Conservation (phyloP, 2,329 filamentous ascomycete species). For the Raffaelea deltoideospora region DNA sequence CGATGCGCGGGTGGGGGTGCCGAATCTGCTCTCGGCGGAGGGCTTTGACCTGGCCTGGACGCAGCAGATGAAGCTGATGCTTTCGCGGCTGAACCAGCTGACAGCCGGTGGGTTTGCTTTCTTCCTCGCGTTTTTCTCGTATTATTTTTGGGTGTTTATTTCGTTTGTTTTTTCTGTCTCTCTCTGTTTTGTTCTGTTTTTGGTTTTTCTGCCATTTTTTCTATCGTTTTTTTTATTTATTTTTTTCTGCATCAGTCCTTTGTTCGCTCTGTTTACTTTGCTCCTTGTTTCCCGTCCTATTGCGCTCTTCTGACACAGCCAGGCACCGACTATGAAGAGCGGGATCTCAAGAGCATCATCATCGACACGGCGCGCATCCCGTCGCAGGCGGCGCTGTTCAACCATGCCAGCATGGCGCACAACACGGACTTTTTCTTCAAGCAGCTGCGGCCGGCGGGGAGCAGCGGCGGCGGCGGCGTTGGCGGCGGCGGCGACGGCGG, state of each 20-base stretch:
- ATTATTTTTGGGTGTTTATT: neutral
- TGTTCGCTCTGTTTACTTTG: no score
- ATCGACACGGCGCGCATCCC: conserved; percentile 68
- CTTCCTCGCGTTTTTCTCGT: neutral
- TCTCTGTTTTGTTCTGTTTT: conserved; percentile 1
- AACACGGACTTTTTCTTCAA: conserved; percentile 81
- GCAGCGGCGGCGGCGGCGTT: neutral
- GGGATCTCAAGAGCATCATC: conserved; percentile 50
- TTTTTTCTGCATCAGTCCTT: no score
- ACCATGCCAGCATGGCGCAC: conserved; percentile 89
- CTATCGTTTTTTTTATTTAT: no score
- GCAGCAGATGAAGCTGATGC: conserved; percentile 60
- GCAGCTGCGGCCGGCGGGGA: conserved; percentile 22
- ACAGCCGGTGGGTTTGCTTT: conserved; percentile 46
- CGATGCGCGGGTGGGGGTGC: conserved; percentile 22
- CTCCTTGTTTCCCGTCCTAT: neutral
- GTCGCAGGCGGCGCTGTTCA: conserved; percentile 67
- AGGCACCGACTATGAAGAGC: conserved; percentile 47
- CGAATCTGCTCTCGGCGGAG: conserved; percentile 46
- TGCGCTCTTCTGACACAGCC: neutral
- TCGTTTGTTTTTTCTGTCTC: neutral
- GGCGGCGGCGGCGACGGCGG: neutral
- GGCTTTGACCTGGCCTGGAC: conserved; percentile 69
- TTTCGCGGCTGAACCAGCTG: conserved; percentile 61
- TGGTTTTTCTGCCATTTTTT: neutral